Conservation (phyloP, 2,329 filamentous ascomycete species). For the Penicillium sp. region DNA sequence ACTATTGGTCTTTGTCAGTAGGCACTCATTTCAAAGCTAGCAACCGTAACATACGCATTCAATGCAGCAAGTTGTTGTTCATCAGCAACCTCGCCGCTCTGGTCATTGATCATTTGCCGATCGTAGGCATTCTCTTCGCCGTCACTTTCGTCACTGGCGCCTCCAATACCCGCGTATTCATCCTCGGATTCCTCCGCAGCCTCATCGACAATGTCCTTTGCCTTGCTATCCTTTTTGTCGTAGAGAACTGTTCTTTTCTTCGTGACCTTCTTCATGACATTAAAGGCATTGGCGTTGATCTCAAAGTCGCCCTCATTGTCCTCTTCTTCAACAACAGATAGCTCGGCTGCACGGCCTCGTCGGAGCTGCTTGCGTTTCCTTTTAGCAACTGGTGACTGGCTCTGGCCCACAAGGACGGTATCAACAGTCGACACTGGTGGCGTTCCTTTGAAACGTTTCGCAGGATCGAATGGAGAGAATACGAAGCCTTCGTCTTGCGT, state of each 20-base stretch:
- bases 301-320: constrained; percentile 35
- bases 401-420: constrained; percentile 56
- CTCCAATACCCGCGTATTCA: constrained; percentile 91
- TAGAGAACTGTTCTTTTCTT: constrained; percentile 57
- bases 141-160: constrained; percentile 79
- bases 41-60: constrained; percentile 67
- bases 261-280: constrained; percentile 64
- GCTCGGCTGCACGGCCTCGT: constrained; percentile 42
- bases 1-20: constrained; percentile 44
- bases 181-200: constrained; percentile 97
- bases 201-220: constrained; percentile 81
- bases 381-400: constrained; percentile 62
- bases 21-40: constrained; percentile 4
- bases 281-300: constrained; percentile 56
- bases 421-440: constrained; percentile 64
- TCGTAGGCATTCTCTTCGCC: constrained; percentile 71
- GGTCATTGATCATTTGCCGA: constrained; percentile 86
- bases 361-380: constrained; percentile 55
- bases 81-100: constrained; percentile 69
- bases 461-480: constrained; percentile 65
- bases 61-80: constrained; percentile 78
- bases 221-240: constrained; percentile 81
- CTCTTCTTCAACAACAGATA: constrained; percentile 46
- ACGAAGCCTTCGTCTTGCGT: constrained; percentile 79
- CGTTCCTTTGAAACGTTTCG: constrained; percentile 58